These are phyloP conservation scores for Cercospora sp. DNA, from an alignment of 2,329 filamentous ascomycete genomes.

Conservation along the genomic window DNA sequence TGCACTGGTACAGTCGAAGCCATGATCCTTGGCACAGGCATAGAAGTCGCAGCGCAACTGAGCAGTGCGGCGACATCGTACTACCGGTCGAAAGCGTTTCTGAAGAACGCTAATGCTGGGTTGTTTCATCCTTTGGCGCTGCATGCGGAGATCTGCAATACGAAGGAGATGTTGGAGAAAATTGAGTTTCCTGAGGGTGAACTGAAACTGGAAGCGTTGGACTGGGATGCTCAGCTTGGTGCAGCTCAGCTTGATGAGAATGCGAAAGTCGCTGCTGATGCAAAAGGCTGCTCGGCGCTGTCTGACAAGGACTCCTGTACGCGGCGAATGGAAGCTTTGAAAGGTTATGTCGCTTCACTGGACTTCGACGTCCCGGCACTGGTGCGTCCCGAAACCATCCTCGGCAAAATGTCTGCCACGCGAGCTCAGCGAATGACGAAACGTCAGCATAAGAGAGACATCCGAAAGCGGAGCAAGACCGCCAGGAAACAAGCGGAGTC, in stretches of 20 bases:
- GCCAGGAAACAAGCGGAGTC: conserved; percentile 17
- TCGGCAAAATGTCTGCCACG: conserved; percentile 22
- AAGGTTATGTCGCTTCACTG: conserved; percentile 27
- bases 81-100: conserved; percentile 9
- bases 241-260: too few relatives aligned
- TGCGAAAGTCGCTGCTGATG: neutral
- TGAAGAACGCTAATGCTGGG: conserved; percentile 12
- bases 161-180: conserved; percentile 16
- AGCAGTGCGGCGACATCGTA: conserved; percentile 16
- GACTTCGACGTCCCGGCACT: conserved; percentile 25
- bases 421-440: conserved; percentile 27
- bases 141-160: conserved; percentile 1
- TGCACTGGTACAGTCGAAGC: conserved; percentile 27
- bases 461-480: conserved; percentile 14
- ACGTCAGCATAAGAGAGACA: conserved; percentile 25
- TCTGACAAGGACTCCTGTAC: conserved; percentile 25
- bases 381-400: conserved; percentile 18
- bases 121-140: conserved; percentile 16
- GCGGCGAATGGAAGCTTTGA: conserved; percentile 24
- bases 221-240: neutral
- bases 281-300: neutral
- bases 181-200: conserved; percentile 1
- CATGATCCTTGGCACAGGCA: conserved; percentile 24
- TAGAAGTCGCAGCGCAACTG: conserved; percentile 24
- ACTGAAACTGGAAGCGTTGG: conserved; percentile 1